Evolutionary conservation across 2,329 filamentous ascomycete genomes (phyloP).

Genomic region (Scopulariopsis brevicaulis): DNA sequence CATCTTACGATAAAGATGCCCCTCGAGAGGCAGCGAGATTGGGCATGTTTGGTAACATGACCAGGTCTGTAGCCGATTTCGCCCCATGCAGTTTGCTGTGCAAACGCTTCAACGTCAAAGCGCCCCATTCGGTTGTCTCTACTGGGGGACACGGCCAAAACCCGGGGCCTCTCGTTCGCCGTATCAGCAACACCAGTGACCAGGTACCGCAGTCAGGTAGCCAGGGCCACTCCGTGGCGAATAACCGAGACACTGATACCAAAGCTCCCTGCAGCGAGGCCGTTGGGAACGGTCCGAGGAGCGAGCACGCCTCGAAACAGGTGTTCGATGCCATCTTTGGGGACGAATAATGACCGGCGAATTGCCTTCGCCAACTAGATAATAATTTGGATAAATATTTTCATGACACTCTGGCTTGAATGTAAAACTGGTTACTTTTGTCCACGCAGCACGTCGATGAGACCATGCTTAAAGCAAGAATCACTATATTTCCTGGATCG

Average conservation of each 20-base stretch:
- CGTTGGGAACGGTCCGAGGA: not conserved
- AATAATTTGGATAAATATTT: not conserved
- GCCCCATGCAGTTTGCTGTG: slow-evolving; percentile 61
- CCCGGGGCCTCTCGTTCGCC: not conserved
- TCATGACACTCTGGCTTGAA: too few species aligned
- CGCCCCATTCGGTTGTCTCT: slow-evolving; percentile 33
- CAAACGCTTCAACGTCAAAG: slow-evolving; percentile 84
- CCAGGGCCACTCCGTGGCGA: not conserved
- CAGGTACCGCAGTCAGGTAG: not conserved
- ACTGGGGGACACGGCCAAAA: not conserved
- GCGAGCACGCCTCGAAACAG: slow-evolving; percentile 4
- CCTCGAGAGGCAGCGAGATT: slow-evolving; percentile 78
- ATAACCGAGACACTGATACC: not conserved
- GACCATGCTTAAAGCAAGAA: too few species aligned
- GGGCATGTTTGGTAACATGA: slow-evolving; percentile 70
- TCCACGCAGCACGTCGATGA: too few species aligned
- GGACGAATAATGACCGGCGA: not conserved
- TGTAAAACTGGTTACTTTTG: too few species aligned
- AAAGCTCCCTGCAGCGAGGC: not conserved
- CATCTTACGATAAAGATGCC: slow-evolving; percentile 40
- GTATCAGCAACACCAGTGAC: not conserved
- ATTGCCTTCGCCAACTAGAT: not conserved
- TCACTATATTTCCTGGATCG: too few species aligned
- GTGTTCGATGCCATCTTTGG: slow-evolving; percentile 9
- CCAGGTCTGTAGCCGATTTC: not conserved